Base-by-base conservation (phyloP, 805 yeast species). In the Yamadazyma philogaea region DNA sequence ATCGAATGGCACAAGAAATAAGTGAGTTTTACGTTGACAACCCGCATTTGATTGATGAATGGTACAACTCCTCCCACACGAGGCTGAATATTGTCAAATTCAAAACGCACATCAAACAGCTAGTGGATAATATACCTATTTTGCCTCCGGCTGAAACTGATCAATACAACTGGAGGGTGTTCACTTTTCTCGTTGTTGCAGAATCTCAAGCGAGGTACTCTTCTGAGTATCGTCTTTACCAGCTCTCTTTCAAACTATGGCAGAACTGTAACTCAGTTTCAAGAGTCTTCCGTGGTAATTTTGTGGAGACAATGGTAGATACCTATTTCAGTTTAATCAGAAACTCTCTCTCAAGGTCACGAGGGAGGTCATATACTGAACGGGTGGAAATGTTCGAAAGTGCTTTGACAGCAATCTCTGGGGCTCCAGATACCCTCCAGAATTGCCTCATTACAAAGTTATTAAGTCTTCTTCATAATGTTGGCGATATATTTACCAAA, bases 31-130 rank as follows among this genome's bases (percentile, higher is more conserved):
- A 19, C 24, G n/a, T 20, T 20, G 26, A 27, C 7, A 28, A 3
- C 17, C 33, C 40, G 12, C 7, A 7, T 7, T 17, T 37, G 11
- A 37, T 37, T 16, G 34, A 37, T 11, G 40, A 37, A 14, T 37
- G 40, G 40, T 37, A 37, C 34, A 28, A 15, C 26, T 27, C 5
- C 20, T 24, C 19, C 12, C 12, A 11, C 28, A 24, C 28, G n/a
- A 24, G 10, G 14, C 14, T 7, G 5, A 20, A 16, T 16, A 6
- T 7, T 15, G n/a, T 21, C 8, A 32, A 15, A 17, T 16, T 19
- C 39, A 16, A 27, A 3, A 14, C 14, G 15, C 30, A 17, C 22
- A 28, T 15, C 12, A 28, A 28, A n/a, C 4, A 4, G 12, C 10
- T 24, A 5, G 28, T 24, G 12, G 28, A 24, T 4, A 11, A 11